Evolutionary conservation across 2,329 filamentous ascomycete genomes (phyloP), one percentile per base, ranked within the genome.

Genomic region (Neofusicoccum sp.): DNA sequence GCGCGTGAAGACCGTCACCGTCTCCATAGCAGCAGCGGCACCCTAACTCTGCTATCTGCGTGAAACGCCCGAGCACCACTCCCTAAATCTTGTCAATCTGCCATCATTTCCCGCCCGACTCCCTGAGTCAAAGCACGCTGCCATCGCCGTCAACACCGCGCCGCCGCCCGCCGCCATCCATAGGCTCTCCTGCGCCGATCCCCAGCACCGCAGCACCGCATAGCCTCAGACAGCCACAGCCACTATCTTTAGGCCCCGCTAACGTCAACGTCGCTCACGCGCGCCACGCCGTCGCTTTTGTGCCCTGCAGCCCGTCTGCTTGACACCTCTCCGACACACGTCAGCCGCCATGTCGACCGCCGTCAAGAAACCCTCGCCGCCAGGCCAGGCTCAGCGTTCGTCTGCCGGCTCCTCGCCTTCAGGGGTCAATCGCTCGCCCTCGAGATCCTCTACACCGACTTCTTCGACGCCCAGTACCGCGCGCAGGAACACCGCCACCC

Each of bases 281-380:
- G 31, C 45, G 58, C 45, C 45, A 61, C 48, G 5, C 39, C n/a
- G 29, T 58, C 54, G 54, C 28, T 58, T 47, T 58, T 58, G 41
- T 45, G 54, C 54, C 44, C 44, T 37, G 58, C 58, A 45, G 41
- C 56, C 43, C 54, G 43, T 2, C 41, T 47, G 56, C 56, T 16
- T 37, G 39, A 9, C 56, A 49, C 16, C 43, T n/a, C 9, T 37
- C 41, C 39, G 39, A 52, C 60, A 34, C 61, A 63, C 49, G 49
- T 56, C 49, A 56, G 45, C 61, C 22, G 22, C 22, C 65, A 75
- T 76, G 74, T 74, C 74, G 56, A 70, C 75, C 22, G 70, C 74
- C 47, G 68, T 73, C 65, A 74, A 70, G 66, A 78, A 77, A 68
- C 70, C 74, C 39, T 72, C 74, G 7, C 67, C 71, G 64, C 66